Evolutionary conservation across 495 filamentous ascomycete genomes (phyloP).

Genomic region (Lasiosphaeris hirsuta): DNA sequence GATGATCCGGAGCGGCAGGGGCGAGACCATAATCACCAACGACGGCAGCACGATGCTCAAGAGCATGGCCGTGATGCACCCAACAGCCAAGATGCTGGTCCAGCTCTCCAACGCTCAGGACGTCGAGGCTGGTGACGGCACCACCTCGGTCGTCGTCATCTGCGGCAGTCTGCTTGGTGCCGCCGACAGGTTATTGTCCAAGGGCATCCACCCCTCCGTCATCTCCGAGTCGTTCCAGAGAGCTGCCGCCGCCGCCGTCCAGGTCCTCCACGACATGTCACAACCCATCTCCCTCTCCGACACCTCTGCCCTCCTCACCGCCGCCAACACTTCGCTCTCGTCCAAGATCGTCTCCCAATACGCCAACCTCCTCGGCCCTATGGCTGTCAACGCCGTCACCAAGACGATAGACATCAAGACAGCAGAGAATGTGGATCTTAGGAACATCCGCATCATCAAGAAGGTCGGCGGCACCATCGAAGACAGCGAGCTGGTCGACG

Average conservation of each 20-base stretch:
- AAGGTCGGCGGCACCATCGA: constrained; percentile 98
- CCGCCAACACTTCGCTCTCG: constrained; percentile 93
- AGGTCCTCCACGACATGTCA: constrained; percentile 92
- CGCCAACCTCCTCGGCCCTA: constrained; percentile 85
- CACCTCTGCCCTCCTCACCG: constrained; percentile 85
- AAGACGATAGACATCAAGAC: constrained; percentile 93
- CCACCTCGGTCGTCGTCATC: constrained; percentile 97
- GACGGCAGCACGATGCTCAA: constrained; percentile 98
- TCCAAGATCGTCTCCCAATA: constrained; percentile 98
- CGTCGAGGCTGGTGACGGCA: constrained; percentile 97
- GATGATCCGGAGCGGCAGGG: constrained; percentile 97
- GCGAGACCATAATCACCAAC: constrained; percentile 97
- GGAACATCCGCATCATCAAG: constrained; percentile 95
- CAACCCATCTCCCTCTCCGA: constrained; percentile 88
- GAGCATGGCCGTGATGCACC: constrained; percentile 98
- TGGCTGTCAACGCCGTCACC: constrained; percentile 94
- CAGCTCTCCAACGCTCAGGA: constrained; percentile 96
- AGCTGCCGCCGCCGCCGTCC: constrained; percentile 80
- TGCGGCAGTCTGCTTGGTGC: constrained; percentile 91
- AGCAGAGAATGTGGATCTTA: constrained; percentile 92
- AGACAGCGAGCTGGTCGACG: constrained; percentile 95
- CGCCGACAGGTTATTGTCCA: constrained; percentile 80
- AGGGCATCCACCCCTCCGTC: constrained; percentile 95
- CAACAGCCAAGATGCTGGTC: constrained; percentile 97
- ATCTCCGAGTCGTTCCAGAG: constrained; percentile 98